phyloP scores from a whole-genome alignment of 495 filamentous ascomycete species.

The Aspergillus bertholletiae region DNA sequence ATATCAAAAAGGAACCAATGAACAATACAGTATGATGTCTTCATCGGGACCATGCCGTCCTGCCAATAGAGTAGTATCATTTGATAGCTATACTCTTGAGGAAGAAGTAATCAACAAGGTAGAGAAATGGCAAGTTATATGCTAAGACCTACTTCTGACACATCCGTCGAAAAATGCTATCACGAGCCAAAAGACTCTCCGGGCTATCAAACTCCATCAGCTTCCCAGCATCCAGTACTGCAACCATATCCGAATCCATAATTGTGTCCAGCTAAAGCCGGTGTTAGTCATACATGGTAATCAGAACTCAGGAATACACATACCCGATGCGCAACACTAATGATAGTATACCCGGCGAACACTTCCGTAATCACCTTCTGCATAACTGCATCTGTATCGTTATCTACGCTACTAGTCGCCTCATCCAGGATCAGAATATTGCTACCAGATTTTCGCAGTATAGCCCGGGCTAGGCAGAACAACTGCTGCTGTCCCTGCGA shows the following conservation, averaged over 20 bases:
- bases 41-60: too few relatives aligned
- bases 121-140: too few relatives aligned
- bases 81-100: too few relatives aligned
- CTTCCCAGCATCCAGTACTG: neutral
- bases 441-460: neutral
- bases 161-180: neutral
- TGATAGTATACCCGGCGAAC: neutral
- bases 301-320: too few relatives aligned
- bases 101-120: neutral
- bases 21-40: too few relatives aligned
- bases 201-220: neutral
- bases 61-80: too few relatives aligned
- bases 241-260: neutral
- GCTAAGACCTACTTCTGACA: neutral
- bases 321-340: neutral
- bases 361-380: neutral
- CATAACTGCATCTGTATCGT: neutral
- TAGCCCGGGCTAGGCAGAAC: neutral
- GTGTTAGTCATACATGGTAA: too few relatives aligned
- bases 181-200: neutral
- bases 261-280: neutral
- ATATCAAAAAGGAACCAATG: too few relatives aligned
- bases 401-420: neutral
- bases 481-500: neutral
- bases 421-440: neutral